Evolutionary conservation across 2,329 filamentous ascomycete genomes (phyloP).

Genomic region (Trichophyton rubrum): DNA sequence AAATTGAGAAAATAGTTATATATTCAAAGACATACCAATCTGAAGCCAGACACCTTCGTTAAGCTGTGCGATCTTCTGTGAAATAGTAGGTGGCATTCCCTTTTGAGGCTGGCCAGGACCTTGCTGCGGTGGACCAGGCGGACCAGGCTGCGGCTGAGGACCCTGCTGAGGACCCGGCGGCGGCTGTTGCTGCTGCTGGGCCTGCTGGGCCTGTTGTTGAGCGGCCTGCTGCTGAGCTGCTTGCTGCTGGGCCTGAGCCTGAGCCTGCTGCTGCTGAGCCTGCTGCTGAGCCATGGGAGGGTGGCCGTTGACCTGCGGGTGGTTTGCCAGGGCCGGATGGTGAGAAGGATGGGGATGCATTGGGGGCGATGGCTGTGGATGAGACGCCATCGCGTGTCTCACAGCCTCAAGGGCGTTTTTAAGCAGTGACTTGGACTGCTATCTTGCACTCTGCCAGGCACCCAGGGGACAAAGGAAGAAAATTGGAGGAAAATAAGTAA

Average conservation of each 20-base stretch:
- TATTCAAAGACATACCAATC: constrained; percentile 64
- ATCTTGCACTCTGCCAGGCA: not conserved
- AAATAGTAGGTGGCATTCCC: constrained; percentile 48
- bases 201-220: constrained; percentile 26
- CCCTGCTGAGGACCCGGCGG: not conserved
- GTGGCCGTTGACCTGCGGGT: constrained; percentile 42
- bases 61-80: constrained; percentile 61
- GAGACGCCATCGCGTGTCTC: constrained; percentile 44
- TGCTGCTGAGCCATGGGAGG: constrained; percentile 23
- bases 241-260: constrained; percentile 14
- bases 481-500: constrained; percentile 11
- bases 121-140: not conserved
- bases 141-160: not conserved
- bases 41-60: constrained; percentile 89
- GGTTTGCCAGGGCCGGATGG: constrained; percentile 53
- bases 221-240: constrained; percentile 37
- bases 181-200: constrained; percentile 33
- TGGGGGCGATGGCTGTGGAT: constrained; percentile 69
- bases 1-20: too few species aligned
- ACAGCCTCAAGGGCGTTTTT: not conserved
- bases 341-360: constrained; percentile 53
- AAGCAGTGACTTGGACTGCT: not conserved
- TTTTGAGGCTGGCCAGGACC: constrained; percentile 19
- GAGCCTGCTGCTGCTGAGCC: constrained; percentile 35
- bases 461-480: not conserved